phyloP scores from a whole-genome alignment of 106 monocot genomes.

The Apostasia ramifera region DNA sequence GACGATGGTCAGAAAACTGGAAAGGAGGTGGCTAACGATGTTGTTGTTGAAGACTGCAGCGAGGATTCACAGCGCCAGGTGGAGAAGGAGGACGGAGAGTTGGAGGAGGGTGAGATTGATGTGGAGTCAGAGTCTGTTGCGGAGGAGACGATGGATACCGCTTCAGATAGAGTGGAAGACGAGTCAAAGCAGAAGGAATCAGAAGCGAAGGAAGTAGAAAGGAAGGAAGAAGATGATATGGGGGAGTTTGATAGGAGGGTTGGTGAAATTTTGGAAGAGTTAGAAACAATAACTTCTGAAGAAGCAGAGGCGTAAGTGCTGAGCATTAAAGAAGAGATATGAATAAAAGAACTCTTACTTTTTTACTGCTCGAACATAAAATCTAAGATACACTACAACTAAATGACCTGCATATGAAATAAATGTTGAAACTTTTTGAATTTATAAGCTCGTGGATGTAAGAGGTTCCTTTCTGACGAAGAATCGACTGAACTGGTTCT shows the following conservation, averaged over 20 bases:
- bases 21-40: constrained; percentile 14
- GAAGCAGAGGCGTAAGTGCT: constrained; percentile 74
- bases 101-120: constrained; percentile 88
- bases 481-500: constrained; percentile 3
- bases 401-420: not conserved
- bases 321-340: not conserved
- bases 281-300: constrained; percentile 61
- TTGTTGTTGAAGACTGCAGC: constrained; percentile 19
- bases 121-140: constrained; percentile 18
- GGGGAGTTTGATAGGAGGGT: constrained; percentile 68
- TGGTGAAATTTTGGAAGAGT: constrained; percentile 55
- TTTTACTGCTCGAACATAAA: not conserved
- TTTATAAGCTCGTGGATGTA: not conserved
- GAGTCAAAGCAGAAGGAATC: constrained; percentile 7
- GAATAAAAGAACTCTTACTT: not conserved
- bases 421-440: not conserved
- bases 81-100: constrained; percentile 86
- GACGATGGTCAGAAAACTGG: not conserved
- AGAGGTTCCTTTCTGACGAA: not conserved
- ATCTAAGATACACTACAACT: not conserved
- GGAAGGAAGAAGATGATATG: constrained; percentile 25
- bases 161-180: constrained; percentile 15
- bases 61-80: constrained; percentile 9
- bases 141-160: constrained; percentile 12
- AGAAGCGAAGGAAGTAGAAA: constrained; percentile 9